Conservation (phyloP, 2,329 filamentous ascomycete species). For the Colletotrichum costaricense region DNA sequence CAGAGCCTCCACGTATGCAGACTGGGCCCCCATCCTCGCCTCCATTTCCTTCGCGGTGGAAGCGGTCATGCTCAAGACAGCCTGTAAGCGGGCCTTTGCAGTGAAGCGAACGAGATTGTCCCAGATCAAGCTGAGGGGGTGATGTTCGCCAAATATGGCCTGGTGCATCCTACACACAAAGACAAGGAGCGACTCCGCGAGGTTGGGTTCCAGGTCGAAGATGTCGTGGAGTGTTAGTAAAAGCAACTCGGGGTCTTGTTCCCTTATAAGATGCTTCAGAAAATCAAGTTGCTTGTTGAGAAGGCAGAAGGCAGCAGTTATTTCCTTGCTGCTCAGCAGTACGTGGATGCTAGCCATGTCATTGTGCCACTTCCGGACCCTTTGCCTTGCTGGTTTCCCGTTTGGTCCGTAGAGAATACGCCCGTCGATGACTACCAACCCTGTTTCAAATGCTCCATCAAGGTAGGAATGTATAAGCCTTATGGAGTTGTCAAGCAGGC, state of each 20-base stretch:
- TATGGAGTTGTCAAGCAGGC: not conserved
- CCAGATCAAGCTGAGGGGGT: not conserved
- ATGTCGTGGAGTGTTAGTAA: not conserved
- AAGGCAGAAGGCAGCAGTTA: not conserved
- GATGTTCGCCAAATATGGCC: not conserved
- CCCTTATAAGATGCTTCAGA: not conserved
- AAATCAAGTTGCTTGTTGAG: not conserved
- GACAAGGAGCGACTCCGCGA: not conserved
- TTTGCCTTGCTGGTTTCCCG: not conserved
- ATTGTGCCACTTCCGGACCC: not conserved
- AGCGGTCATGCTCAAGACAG: not conserved
- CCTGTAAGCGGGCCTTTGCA: not conserved
- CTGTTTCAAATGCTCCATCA: not conserved
- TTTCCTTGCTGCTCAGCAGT: not conserved
- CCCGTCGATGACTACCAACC: not conserved
- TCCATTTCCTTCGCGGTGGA: not conserved
- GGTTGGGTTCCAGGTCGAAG: not conserved
- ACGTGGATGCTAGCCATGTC: not conserved
- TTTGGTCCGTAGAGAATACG: not conserved
- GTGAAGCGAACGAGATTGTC: not conserved
- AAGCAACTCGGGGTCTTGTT: not conserved
- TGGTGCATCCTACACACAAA: not conserved
- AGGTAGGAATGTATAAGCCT: not conserved
- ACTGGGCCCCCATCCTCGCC: not conserved
- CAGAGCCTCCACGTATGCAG: not conserved